Evolutionary conservation across 495 filamentous ascomycete species (phyloP), one percentile per base, ranked within the genome.

Genomic region (Talaromyces adpressus): DNA sequence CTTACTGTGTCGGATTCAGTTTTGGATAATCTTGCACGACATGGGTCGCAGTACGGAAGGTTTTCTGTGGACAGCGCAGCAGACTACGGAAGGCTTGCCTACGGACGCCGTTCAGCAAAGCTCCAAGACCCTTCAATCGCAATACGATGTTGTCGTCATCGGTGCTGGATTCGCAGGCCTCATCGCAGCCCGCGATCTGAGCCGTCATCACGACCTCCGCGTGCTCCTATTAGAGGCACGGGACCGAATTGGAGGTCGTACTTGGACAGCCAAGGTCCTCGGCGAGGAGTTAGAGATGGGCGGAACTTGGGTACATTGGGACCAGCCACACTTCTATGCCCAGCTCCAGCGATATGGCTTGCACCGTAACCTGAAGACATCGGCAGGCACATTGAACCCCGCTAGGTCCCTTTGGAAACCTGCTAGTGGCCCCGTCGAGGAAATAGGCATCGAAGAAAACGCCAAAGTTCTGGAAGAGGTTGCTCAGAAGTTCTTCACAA

Each of bases 221-320:
- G 72, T 74, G 4, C 65, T 75, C 5, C 68, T 77, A 7, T 20
- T 75, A 0, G 75, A 77, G 66, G 75, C 68, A 6, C 70, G 75
- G 5, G 72, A 75, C 53, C 72, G 73, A 2, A 70, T 77, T 30
- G 74, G 74, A 18, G 74, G 74, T 1, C 69, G 74, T 5, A 68
- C 74, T 8, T 77, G 68, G 67, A 68, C 70, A 27, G 51, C 23
- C 49, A 64, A 69, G 2, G 62, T 64, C 1, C 51, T 54, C 54
- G 67, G 66, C 0, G 66, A 72, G 49, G 58, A 61, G 1, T 72
- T 66, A 34, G 75, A 77, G 20, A 69, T 77, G 66, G 75, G 75
- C 0, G 75, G 75, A 4, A 73, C 72, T 9, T 77, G 73, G 72
- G 67, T 77, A 8, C 47, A 52, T 23, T 52, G n/a, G 47, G 58